Base-by-base conservation (phyloP, 345 rosid species). In the Raphanus sativus region DNA sequence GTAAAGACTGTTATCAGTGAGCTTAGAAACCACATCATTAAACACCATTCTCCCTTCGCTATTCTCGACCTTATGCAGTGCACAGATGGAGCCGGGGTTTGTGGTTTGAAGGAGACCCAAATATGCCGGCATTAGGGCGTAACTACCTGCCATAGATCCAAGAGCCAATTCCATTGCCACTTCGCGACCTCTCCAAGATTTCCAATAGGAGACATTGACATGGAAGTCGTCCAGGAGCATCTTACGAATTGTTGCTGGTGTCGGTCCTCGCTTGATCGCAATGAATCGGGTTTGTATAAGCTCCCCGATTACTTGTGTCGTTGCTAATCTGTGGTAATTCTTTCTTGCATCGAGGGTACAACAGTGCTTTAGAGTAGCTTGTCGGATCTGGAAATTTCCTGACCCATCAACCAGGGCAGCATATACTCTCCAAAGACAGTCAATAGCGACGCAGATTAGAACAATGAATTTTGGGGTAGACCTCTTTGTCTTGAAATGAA, bases 161-260 rank as follows among this genome's bases (percentile, higher is more conserved):
- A 28, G 4, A 0, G 17, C 5, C 8, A 0, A 0, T 0, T 60
- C 64, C 64, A 60, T 60, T 0, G 36, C 34, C 0, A 60, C 9
- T 5, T 60, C 64, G 0, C 17, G 8, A 0, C 34, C 7, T 1
- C 64, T 5, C 64, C 36, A 60, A 0, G 64, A 15, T 24, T 60
- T 60, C 34, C 17, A 60, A 2, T 60, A 28, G 0, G 36, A 28
- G 0, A 28, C 64, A 4, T 60, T 60, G 1, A 28, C 33, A 28
- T 60, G 17, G 17, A 4, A 60, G 4, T 60, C 36, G 5, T 60
- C 34, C 0, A 28, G 17, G 0, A 60, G 8, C 1, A 60, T 4
- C 17, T 60, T 60, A 0, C 1, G 8, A 0, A 60, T 28, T 0
- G 4, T 8, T 0, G 17, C 9, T 0, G 34, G 9, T 0, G 2